Evolutionary conservation across 108 stramenopile species (phyloP), one percentile per base, ranked within the genome.

Genomic region (Stephanodiscus minutulus): DNA sequence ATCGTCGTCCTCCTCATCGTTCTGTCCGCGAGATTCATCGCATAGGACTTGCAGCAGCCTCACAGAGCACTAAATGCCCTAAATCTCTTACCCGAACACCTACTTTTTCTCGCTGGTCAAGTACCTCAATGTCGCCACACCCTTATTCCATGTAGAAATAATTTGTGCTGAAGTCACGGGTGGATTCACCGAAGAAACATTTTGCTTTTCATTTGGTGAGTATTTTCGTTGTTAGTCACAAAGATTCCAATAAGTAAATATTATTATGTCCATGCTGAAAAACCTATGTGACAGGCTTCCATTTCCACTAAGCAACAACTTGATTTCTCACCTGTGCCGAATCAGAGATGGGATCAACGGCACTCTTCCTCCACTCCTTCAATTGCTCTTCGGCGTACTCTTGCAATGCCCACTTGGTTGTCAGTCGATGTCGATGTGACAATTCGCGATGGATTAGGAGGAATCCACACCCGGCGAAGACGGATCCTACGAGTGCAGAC

Each of bases 401-500:
- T 43, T 82, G 82, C 7, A 90, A 37, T 28, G 69, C 68, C 89
- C 89, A 90, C 72, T 83, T 84, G 10, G 67, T 73, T 29, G 89
- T 83, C 58, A 90, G 33, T 27, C 83, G 54, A 64, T 69, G 52
- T 56, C 89, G 68, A 50, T 87, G 82, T 21, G 89, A 87, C 43
- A 90, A 52, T 64, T 90, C 84, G 25, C 85, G 72, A 56, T 90
- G 83, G 27, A 87, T 69, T 5, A 87, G 66, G 10, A 87, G 61
- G 50, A 87, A 87, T 9, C 77, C 74, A n/a, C 67, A 60, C 59
- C 86, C 86, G 10, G 86, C 72, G 37, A 82, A 53, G 8, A 80
- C 20, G n/a, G 86, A 87, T 37, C 89, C 89, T 17, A 86, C 83
- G 25, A 87, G 33, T 41, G 86, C 74, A 12, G 86, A 87, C 20